phyloP scores from a whole-genome alignment of 371 early-diverging fungal genomes.

The Saksenaea vasiformis region DNA sequence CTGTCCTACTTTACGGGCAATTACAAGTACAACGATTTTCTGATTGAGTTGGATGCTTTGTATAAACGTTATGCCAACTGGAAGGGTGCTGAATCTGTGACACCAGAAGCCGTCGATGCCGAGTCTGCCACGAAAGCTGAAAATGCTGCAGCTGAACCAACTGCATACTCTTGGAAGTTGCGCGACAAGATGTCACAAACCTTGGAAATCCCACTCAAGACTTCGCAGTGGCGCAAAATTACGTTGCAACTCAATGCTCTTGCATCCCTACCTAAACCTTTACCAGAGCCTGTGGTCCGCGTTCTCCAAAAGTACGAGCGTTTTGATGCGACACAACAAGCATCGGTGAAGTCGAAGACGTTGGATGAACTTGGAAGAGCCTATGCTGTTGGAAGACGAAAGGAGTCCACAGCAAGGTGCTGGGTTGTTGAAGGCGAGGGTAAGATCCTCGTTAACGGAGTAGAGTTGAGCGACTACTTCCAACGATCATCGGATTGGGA shows the following conservation, averaged over 20 bases:
- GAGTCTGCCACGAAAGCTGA: conserved; percentile 17
- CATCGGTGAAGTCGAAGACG: conserved; percentile 33
- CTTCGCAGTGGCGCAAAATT: conserved; percentile 68
- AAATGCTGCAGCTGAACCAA: conserved; percentile 14
- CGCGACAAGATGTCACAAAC: conserved; percentile 57
- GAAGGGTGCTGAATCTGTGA: conserved; percentile 20
- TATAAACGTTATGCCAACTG: conserved; percentile 48
- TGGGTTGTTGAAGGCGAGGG: conserved; percentile 85
- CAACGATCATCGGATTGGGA: conserved; percentile 65
- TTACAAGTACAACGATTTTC: conserved; percentile 75
- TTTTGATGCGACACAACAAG: conserved; percentile 26
- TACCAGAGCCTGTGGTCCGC: conserved; percentile 47
- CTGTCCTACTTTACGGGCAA: conserved; percentile 91
- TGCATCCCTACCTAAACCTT: conserved; percentile 55
- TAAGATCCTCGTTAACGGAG: conserved; percentile 83
- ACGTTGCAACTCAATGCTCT: conserved; percentile 52
- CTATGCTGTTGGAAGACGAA: conserved; percentile 82
- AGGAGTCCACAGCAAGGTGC: conserved; percentile 79
- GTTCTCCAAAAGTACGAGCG: conserved; percentile 49
- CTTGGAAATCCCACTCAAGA: conserved; percentile 60
- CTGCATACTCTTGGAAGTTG: conserved; percentile 53
- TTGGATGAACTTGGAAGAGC: conserved; percentile 82
- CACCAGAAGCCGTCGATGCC: conserved; percentile 7
- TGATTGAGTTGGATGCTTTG: conserved; percentile 71
- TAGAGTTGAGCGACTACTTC: conserved; percentile 78